Evolutionary conservation across 1,284 basidiomycete species (phyloP).

Genomic region (Vanrija sp.): DNA sequence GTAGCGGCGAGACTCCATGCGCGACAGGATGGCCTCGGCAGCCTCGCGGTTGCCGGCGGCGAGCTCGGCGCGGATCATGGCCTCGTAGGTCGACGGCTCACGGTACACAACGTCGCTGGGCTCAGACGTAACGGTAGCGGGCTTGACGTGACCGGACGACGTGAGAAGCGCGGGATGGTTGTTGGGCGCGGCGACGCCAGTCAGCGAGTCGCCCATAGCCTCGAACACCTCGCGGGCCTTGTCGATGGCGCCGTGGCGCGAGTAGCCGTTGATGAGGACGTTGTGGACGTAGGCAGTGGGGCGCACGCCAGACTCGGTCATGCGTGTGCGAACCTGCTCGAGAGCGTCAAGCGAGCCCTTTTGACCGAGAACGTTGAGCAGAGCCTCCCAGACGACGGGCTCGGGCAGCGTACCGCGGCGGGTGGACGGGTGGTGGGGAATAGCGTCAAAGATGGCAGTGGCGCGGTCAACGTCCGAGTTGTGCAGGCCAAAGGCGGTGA

Average conservation of each 20-base stretch:
- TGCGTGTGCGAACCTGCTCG: conserved; percentile 62
- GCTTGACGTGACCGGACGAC: conserved; percentile 47
- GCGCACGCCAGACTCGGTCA: conserved; percentile 65
- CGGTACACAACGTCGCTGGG: conserved; percentile 62
- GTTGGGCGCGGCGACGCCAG: conserved; percentile 79
- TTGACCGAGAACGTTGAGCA: conserved; percentile 81
- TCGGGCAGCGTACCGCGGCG: conserved; percentile 57
- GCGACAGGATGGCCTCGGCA: conserved; percentile 60
- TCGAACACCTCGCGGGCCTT: conserved; percentile 77
- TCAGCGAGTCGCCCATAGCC: conserved; percentile 68
- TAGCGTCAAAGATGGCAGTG: conserved; percentile 71
- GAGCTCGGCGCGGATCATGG: conserved; percentile 91
- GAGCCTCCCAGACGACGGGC: conserved; percentile 83
- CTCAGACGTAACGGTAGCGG: conserved; percentile 50
- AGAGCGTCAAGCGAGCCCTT: conserved; percentile 77
- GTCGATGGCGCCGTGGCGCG: conserved; percentile 66
- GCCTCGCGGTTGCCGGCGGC: conserved; percentile 67
- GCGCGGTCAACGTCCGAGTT: conserved; percentile 74
- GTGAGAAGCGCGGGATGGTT: conserved; percentile 69
- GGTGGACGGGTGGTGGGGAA: conserved; percentile 55
- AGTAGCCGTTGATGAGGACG: conserved; percentile 83
- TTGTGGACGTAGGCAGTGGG: conserved; percentile 97
- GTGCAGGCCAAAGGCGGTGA: conserved; percentile 84
- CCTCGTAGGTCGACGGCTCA: conserved; percentile 75
- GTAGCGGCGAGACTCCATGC: conserved; percentile 61